A percentile compares a stretch with the other conserved stretches of the same genome.
These are phyloP conservation scores for Syzygium syzygioides DNA, from an alignment of 441 rosid species.

Conservation along the genomic window DNA sequence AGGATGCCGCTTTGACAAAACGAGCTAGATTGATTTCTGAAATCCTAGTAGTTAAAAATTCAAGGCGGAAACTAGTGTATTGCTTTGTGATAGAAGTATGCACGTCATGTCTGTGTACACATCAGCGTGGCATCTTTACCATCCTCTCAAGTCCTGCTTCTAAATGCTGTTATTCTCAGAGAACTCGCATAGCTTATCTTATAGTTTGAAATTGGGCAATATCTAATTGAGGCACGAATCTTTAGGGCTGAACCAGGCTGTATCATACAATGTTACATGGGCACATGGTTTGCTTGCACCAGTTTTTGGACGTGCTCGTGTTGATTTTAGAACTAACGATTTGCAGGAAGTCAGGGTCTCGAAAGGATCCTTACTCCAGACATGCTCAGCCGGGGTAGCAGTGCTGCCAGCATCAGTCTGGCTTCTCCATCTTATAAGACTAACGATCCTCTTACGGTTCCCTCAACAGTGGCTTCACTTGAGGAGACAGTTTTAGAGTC, in stretches of 20 bases:
- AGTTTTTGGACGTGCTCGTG: background rate
- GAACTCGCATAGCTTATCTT: background rate
- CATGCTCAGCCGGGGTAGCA: slow-evolving; percentile 34
- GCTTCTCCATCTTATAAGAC: slow-evolving; percentile 21
- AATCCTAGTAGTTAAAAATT: background rate
- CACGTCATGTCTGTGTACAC: background rate
- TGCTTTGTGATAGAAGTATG: background rate
- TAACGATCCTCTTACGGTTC: slow-evolving; percentile 27
- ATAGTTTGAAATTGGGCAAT: background rate
- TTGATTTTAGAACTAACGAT: background rate
- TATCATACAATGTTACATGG: background rate
- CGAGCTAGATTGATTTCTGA: background rate
- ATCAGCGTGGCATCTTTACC: background rate
- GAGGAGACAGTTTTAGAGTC: slow-evolving; percentile 68
- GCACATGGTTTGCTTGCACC: background rate
- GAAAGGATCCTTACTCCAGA: slow-evolving; percentile 66
- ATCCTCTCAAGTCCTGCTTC: background rate
- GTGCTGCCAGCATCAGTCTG: slow-evolving; percentile 28
- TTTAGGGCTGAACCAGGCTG: background rate
- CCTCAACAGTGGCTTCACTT: slow-evolving; percentile 46
- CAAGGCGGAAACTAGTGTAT: background rate
- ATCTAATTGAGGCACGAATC: background rate
- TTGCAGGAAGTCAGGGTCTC: slow-evolving; percentile 78
- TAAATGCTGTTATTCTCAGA: background rate
- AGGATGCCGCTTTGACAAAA: background rate